Evolutionary conservation across 495 filamentous ascomycete genomes (phyloP).

Genomic region (Poronia punctata): DNA sequence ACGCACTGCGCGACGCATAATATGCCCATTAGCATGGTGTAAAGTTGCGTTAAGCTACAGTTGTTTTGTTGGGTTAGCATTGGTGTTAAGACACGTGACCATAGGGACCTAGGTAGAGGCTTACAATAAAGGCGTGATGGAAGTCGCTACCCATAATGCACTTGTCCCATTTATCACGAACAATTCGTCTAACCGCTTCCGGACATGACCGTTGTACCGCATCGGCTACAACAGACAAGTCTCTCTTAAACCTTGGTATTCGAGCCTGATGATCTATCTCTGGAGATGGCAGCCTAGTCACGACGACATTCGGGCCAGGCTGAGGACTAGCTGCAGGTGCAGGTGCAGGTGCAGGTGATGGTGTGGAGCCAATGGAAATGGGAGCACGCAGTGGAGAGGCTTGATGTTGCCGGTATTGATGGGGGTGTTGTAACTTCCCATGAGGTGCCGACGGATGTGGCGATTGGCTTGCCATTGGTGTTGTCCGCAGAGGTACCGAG

Average conservation of each 20-base stretch:
- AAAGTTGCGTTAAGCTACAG: constrained; percentile 44
- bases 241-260: constrained; percentile 35
- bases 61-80: constrained; percentile 6
- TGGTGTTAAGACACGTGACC: no score
- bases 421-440: no score
- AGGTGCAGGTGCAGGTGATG: no score
- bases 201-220: constrained; percentile 37
- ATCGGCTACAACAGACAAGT: constrained; percentile 35
- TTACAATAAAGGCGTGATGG: constrained; percentile 43
- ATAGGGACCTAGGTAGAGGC: constrained; percentile 6
- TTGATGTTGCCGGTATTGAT: neutral
- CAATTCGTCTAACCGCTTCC: constrained; percentile 35
- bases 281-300: constrained; percentile 35
- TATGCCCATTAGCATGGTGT: constrained; percentile 30
- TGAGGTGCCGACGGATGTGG: no score
- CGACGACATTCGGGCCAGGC: neutral
- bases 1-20: constrained; percentile 33
- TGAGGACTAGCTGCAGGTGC: no score
- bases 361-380: neutral
- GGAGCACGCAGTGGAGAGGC: neutral
- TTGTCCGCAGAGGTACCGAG: no score
- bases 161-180: constrained; percentile 44
- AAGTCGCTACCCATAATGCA: constrained; percentile 45
- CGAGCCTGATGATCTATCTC: constrained; percentile 25
- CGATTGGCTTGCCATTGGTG: no score